These are phyloP conservation scores for Potentilla sterilis DNA, from an alignment of 306 rosid genomes.

Conservation along the genomic window DNA sequence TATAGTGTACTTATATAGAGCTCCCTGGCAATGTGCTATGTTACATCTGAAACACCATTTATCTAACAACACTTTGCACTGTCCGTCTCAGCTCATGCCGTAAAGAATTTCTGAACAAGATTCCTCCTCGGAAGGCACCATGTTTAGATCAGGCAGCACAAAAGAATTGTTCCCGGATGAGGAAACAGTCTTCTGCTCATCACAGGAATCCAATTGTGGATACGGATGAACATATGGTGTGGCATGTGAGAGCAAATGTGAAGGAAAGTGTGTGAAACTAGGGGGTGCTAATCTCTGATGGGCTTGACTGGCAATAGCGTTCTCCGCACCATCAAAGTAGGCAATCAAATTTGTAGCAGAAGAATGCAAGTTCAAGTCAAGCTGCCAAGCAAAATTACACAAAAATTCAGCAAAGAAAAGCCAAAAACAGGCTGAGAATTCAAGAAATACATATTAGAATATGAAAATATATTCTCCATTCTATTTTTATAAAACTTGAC, in stretches of 20 bases:
- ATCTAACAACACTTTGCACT: not conserved
- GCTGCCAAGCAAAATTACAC: constrained; percentile 33
- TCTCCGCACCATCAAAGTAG: constrained; percentile 24
- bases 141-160: constrained; percentile 81
- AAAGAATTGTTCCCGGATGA: constrained; percentile 33
- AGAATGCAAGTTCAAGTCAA: constrained; percentile 47
- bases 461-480: not conserved
- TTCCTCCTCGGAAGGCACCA: constrained; percentile 56
- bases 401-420: not conserved
- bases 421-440: not conserved
- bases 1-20: not conserved
- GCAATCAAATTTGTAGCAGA: constrained; percentile 35
- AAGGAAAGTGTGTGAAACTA: not conserved
- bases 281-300: constrained; percentile 41
- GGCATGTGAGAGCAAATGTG: constrained; percentile 17
- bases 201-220: constrained; percentile 34
- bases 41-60: constrained; percentile 11
- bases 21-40: constrained; percentile 23
- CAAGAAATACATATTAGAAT: not conserved
- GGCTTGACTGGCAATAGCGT: constrained; percentile 38
- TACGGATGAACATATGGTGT: constrained; percentile 17
- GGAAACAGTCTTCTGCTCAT: constrained; percentile 27
- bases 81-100: constrained; percentile 42
- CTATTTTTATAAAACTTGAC: not conserved
- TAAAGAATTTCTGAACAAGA: constrained; percentile 23